A percentile compares a stretch with the other conserved stretches of the same genome.
Conservation (phyloP, 805 yeast species). For the Brettanomyces nanus region DNA sequence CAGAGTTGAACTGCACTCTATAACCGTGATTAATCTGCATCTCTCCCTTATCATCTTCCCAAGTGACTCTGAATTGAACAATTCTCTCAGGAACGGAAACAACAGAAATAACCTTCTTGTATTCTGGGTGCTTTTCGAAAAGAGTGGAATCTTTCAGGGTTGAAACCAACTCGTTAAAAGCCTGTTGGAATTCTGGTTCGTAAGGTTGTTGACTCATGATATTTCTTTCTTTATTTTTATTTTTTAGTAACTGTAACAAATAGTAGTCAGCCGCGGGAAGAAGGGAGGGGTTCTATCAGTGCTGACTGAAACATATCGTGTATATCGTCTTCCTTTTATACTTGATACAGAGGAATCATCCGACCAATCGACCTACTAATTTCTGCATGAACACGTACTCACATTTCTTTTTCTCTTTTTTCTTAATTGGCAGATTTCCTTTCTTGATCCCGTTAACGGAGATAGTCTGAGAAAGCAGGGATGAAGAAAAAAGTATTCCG, state of each 20-base stretch:
- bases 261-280: no score
- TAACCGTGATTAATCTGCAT: conserved; percentile 93
- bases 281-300: no score
- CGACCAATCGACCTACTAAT: no score
- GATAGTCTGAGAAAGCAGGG: no score
- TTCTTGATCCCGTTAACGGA: no score
- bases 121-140: conserved; percentile 82
- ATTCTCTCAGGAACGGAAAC: conserved; percentile 94
- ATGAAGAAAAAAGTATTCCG: no score
- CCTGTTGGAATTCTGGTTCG: conserved; percentile 99
- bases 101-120: conserved; percentile 79
- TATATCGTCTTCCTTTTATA: no score
- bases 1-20: conserved; percentile 98
- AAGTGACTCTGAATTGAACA: conserved; percentile 92
- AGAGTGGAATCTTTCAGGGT: conserved; percentile 89
- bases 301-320: no score
- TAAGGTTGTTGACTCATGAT: conserved; percentile 41
- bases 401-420: no score
- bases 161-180: conserved; percentile 84
- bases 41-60: conserved; percentile 95
- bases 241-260: background rate
- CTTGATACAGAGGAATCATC: no score
- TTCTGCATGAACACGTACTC: no score
- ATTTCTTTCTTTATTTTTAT: background rate
- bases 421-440: no score